A percentile compares a stretch with the other conserved stretches of the same genome.
phyloP scores from a whole-genome alignment of 2,329 filamentous ascomycete genomes.

The Sclerotinia subarctica region DNA sequence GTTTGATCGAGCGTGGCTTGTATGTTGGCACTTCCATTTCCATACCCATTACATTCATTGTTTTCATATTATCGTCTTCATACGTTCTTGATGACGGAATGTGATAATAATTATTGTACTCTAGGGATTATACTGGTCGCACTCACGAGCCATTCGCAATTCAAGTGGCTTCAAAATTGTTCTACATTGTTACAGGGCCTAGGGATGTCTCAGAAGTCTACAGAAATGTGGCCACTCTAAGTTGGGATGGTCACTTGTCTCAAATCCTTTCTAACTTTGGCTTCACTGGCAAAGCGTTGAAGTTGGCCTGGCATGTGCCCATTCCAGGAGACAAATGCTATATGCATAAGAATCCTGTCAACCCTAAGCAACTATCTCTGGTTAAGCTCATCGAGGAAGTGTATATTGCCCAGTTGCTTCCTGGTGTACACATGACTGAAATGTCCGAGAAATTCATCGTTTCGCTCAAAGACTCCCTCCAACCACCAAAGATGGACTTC shows the following conservation, averaged over 20 bases:
- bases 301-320: conserved; percentile 8
- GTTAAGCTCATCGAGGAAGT: conserved; percentile 14
- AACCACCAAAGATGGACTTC: conserved; percentile 12
- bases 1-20: conserved; percentile 7
- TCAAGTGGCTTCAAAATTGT: conserved; percentile 13
- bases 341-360: conserved; percentile 13
- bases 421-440: conserved; percentile 11
- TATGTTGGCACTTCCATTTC: not conserved
- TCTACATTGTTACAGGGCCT: conserved; percentile 8
- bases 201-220: conserved; percentile 8
- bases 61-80: not conserved
- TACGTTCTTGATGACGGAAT: not conserved
- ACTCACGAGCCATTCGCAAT: conserved; percentile 4
- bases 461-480: not conserved
- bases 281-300: conserved; percentile 8
- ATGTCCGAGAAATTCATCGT: conserved; percentile 8
- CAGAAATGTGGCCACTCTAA: conserved; percentile 8
- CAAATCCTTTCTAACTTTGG: conserved; percentile 11
- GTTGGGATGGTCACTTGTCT: conserved; percentile 12
- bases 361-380: conserved; percentile 10
- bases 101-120: not conserved
- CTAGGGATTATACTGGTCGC: not conserved
- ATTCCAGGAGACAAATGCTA: conserved; percentile 12
- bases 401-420: conserved; percentile 13
- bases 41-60: not conserved